Evolutionary conservation across 164 flowering plant genomes (phyloP), one percentile per base, ranked within the genome.

Genomic region (Nymphaea colorata): DNA sequence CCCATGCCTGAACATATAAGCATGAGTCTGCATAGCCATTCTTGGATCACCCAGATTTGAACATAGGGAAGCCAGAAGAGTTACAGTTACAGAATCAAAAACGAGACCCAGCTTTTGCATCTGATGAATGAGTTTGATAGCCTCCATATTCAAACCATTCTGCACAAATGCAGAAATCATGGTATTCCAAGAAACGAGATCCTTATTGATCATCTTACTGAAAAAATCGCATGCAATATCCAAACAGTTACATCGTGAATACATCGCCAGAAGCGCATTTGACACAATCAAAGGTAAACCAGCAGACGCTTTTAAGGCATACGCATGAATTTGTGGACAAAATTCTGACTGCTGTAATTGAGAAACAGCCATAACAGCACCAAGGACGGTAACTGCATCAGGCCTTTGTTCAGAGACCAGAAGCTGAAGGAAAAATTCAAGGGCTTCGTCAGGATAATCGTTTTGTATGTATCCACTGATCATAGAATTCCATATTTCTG

Each of bases 401-500:
- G 81, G 81, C 66, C 66, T 66, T 61, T 74, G 65, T n/a, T 79
- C 75, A 8, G 80, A 77, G 65, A 72, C 73, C 42, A 88, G 53
- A 18, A 87, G 82, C 67, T 73, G 71, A 64, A 79, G 67, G 69
- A 94, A 91, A 73, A 94, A 75, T 12, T 83, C 78, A 43, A 91
- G 73, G 14, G 77, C 91, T 72, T 85, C 84, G 51, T 44, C 45
- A 4, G 75, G 82, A 71, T 68, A 66, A 62, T 76, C 78, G 69
- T 85, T 91, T 76, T 87, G 89, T 62, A 87, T 81, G 77, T 86
- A 90, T 43, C 84, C 91, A 65, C 85, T 79, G 69, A 94, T 85
- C 92, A 94, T 94, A 3, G 96, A 80, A 72, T 91, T 94, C 99
- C 93, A 94, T 74, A 91, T 82, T 82, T 89, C 89, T 0, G 83